A percentile compares a stretch with the other conserved stretches of the same genome.
These are phyloP conservation scores for Nothopassalora personata DNA, from an alignment of 2,329 filamentous ascomycete genomes.

Conservation along the genomic window DNA sequence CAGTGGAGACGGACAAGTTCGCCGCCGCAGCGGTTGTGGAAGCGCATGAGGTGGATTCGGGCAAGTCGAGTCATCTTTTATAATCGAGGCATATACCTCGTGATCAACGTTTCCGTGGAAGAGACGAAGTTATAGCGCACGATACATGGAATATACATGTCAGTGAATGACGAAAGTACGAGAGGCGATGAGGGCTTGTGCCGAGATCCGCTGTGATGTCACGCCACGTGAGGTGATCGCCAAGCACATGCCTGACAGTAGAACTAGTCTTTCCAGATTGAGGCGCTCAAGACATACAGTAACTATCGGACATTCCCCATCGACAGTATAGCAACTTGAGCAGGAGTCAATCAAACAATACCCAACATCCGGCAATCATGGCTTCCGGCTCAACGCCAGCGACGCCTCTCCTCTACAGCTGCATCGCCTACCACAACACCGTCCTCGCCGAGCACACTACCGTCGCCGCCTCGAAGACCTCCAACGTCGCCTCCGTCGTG, in stretches of 20 bases:
- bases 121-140: too few species aligned
- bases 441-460: constrained; percentile 91
- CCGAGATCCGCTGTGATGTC: background rate
- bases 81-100: too few species aligned
- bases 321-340: background rate
- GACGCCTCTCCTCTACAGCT: constrained; percentile 52
- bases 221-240: background rate
- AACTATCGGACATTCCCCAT: background rate
- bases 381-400: constrained; percentile 33
- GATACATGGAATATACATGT: background rate
- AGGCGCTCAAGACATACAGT: background rate
- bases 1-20: constrained; percentile 15
- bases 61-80: too few species aligned
- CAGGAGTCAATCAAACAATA: background rate
- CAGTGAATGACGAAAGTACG: background rate
- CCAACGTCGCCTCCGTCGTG: constrained; percentile 84
- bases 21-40: background rate
- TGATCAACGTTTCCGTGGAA: too few species aligned
- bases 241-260: background rate
- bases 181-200: background rate
- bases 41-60: too few species aligned
- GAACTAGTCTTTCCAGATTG: too few species aligned
- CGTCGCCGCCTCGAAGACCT: constrained; percentile 74
- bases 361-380: constrained; percentile 21
- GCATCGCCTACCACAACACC: constrained; percentile 88